A percentile compares a stretch with the other conserved stretches of the same genome.
phyloP scores from a whole-genome alignment of 768 basidiomycete species.

The Kwoniella heveanensis region DNA sequence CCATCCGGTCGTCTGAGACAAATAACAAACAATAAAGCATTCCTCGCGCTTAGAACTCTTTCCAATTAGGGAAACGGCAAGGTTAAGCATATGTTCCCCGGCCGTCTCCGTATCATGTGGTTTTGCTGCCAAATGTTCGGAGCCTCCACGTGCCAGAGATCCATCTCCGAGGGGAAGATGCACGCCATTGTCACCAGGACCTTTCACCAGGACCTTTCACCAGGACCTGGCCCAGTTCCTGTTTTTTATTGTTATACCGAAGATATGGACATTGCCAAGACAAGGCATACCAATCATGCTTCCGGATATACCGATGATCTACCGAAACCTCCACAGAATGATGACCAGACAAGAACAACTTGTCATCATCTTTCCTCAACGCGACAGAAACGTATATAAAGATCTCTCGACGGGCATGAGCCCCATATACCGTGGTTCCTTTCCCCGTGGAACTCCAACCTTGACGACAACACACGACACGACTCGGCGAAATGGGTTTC shows the following conservation, averaged over 20 bases:
- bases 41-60: not conserved
- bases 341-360: not conserved
- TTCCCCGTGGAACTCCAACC: not conserved
- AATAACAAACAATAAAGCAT: too few species aligned
- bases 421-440: not conserved
- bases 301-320: conserved; percentile 9
- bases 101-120: not conserved
- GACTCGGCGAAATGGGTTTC: conserved; percentile 22
- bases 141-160: too few species aligned
- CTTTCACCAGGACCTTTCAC: too few species aligned
- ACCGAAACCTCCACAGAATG: not conserved
- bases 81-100: not conserved
- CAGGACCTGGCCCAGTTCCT: too few species aligned
- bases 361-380: not conserved
- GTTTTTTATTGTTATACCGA: not conserved
- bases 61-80: not conserved
- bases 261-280: not conserved
- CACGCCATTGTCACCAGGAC: too few species aligned
- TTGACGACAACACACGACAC: not conserved
- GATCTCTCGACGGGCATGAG: not conserved
- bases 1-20: too few species aligned
- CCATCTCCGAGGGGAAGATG: too few species aligned
- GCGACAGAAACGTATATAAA: not conserved
- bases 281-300: not conserved
- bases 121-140: not conserved